A percentile compares a stretch with the other conserved stretches of the same genome.
Evolutionary conservation across 2,329 filamentous ascomycete species (phyloP).

Genomic region (Achaetomium macrosporum): DNA sequence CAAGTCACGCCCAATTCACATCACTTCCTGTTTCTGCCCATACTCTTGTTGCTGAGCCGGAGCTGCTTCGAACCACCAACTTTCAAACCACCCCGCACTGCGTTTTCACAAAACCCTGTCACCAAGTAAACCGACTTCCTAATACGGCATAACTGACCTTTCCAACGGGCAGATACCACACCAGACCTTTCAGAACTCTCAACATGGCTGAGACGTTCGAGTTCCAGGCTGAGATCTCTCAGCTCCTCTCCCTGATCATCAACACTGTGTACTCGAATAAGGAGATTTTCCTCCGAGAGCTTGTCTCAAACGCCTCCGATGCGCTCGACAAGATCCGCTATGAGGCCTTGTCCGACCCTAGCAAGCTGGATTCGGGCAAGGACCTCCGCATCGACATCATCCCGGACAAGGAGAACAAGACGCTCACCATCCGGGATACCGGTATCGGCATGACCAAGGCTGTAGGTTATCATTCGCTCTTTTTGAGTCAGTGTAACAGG

Average conservation of each 20-base stretch:
- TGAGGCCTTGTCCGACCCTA: slow-evolving; percentile 93
- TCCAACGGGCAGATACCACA: slow-evolving; percentile 21
- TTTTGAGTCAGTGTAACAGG: not conserved
- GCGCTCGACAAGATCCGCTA: slow-evolving; percentile 99
- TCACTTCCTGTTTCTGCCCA: not conserved
- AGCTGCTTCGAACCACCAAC: not conserved
- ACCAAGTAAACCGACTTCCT: not conserved
- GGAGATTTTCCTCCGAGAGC: slow-evolving; percentile 98
- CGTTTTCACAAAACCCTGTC: not conserved
- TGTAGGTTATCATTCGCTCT: slow-evolving; percentile 52
- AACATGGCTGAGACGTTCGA: slow-evolving; percentile 95
- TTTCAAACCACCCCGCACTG: not conserved
- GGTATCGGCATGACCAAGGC: slow-evolving; percentile 99
- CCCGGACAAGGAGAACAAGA: slow-evolving; percentile 95
- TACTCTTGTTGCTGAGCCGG: not conserved
- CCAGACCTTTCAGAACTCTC: slow-evolving; percentile 24
- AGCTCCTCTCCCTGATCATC: slow-evolving; percentile 99
- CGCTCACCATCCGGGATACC: slow-evolving; percentile 91
- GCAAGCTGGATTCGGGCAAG: slow-evolving; percentile 95
- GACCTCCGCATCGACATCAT: slow-evolving; percentile 99
- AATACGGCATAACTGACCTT: slow-evolving; percentile 10
- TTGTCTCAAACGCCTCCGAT: slow-evolving; percentile 98
- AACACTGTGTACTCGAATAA: slow-evolving; percentile 99
- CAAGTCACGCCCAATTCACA: not conserved
- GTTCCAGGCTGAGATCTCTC: slow-evolving; percentile 99